Evolutionary conservation across 495 filamentous ascomycete species (phyloP), one percentile per base, ranked within the genome.

Genomic region (Daldinia grandis): DNA sequence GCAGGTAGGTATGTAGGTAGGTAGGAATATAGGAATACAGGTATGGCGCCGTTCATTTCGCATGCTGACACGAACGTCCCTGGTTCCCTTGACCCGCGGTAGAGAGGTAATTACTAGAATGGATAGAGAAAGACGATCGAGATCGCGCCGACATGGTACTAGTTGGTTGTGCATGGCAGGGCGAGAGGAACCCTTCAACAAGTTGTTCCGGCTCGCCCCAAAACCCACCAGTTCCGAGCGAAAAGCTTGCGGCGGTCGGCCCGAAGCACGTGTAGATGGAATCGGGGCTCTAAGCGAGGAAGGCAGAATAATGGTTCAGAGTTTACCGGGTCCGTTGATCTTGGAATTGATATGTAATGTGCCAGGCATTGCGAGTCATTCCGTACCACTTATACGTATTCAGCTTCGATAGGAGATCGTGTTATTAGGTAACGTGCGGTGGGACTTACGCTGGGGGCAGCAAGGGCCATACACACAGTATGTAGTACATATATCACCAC

Each of bases 351-450:
- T 51, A n/a, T n/a, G n/a, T n/a, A 37, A 35, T 30, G 19, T 30
- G 47, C 19, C 42, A 68, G 21, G 47, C 25, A 57, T 59, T 71
- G 53, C 24, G 30, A 62, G 59, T 28, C n/a, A 69, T 42, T 42
- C 17, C 47, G 42, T 66, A 47, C 49, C 25, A 51, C 42, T 60
- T 50, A 61, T 57, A 56, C 49, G 57, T 50, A 60, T 49, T 37
- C 35, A 30, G 58, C 38, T 35, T 59, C 33, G 38, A 57, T 54
- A 9, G 7, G 44, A 42, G 60, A 28, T 38, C 54, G 25, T 37
- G 35, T 50, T 57, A 64, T 72, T 72, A 61, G 59, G 69, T 72
- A 63, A 68, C 58, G 64, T 54, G 53, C 53, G 53, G 40, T 71
- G 58, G 63, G 15, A 63, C 53, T 53, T 44, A 27, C 28, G 49